phyloP scores from a whole-genome alignment of 306 rosid genomes.

The Castanopsis chinensis region DNA sequence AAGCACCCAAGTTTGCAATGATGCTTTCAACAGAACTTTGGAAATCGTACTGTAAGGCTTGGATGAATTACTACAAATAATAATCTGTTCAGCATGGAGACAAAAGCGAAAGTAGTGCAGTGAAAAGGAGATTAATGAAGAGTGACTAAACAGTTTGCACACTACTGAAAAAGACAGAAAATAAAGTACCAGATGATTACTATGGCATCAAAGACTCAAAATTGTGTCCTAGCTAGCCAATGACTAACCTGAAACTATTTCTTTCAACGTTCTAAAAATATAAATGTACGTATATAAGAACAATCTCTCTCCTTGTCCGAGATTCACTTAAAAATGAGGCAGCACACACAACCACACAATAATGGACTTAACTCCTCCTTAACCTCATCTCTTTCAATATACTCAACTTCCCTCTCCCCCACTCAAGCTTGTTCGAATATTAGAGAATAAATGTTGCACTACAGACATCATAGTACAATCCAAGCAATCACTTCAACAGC shows the following conservation, averaged over 20 bases:
- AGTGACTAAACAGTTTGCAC: neutral
- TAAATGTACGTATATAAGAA: no score
- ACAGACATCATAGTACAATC: neutral
- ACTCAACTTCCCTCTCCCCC: neutral
- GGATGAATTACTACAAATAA: neutral
- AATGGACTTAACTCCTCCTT: no score
- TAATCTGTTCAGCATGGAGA: neutral
- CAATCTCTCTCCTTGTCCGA: no score
- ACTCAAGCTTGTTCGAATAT: neutral
- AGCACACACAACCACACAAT: no score
- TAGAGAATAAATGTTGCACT: neutral
- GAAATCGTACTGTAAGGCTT: neutral
- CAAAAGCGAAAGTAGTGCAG: neutral
- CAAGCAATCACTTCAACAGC: neutral
- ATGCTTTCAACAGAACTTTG: no score
- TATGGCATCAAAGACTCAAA: neutral
- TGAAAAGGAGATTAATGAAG: neutral
- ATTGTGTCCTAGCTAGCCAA: no score
- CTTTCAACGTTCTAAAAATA: no score
- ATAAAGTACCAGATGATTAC: neutral
- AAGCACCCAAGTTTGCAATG: no score
- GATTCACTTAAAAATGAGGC: no score
- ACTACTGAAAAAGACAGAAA: neutral
- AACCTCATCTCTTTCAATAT: no score
- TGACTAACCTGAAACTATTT: no score